Evolutionary conservation across 208 protist genomes (phyloP).

Genomic region (Wallacemonas rigidus): DNA sequence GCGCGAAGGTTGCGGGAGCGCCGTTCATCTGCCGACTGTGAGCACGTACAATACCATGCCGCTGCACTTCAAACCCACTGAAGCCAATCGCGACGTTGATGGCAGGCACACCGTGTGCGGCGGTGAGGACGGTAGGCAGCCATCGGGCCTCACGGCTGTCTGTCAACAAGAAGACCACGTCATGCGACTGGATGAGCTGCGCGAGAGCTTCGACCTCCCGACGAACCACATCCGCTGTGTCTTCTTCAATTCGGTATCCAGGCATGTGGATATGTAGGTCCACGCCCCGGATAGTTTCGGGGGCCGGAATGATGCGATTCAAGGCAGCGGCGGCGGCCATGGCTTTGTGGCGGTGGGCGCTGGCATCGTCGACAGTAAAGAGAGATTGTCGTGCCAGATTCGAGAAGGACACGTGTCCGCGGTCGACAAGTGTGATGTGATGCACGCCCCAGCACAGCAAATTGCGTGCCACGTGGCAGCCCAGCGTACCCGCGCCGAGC

Average conservation of each 20-base stretch:
- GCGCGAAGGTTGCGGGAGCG: not conserved
- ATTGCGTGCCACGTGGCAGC: constrained; percentile 97
- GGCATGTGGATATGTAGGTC: constrained; percentile 97
- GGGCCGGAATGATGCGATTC: constrained; percentile 87
- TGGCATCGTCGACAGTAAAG: constrained; percentile 86
- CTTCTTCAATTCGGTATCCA: constrained; percentile 89
- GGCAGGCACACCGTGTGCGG: constrained; percentile 82
- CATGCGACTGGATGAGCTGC: constrained; percentile 84
- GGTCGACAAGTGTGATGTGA: constrained; percentile 96
- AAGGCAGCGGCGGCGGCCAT: constrained; percentile 88
- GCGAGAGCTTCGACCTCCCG: constrained; percentile 65
- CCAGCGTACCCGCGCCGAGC: constrained; percentile 97
- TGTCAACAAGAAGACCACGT: constrained; percentile 97
- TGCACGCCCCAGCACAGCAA: constrained; percentile 97
- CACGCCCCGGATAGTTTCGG: constrained; percentile 20
- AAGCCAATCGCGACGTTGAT: constrained; percentile 98
- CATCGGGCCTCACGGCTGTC: constrained; percentile 98
- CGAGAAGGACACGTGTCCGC: constrained; percentile 94
- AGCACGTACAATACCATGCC: constrained; percentile 87
- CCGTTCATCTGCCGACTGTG: not conserved
- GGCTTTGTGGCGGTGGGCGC: constrained; percentile 82
- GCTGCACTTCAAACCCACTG: constrained; percentile 97
- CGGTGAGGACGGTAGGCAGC: constrained; percentile 95
- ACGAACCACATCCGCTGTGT: constrained; percentile 25
- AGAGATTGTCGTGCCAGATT: constrained; percentile 95